Percentiles rank a stretch among this genome's conserved stretches.
Conservation (phyloP, 495 filamentous ascomycete genomes). For the Bombardia bombarda region DNA sequence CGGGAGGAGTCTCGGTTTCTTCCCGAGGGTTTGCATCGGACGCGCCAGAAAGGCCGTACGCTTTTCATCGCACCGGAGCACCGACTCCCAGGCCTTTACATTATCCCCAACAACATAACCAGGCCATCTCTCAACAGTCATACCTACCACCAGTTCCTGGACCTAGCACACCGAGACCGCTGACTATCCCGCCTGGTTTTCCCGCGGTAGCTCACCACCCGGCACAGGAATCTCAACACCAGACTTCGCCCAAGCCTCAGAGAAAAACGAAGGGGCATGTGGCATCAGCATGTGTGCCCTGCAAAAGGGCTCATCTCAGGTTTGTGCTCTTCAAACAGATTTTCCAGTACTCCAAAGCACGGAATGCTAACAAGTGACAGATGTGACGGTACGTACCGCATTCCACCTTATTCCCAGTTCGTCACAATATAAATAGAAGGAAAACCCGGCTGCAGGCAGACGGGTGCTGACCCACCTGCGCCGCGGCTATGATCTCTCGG, state of each 20-base stretch:
- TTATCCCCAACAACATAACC: slow-evolving; percentile 28
- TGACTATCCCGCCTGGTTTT: slow-evolving; percentile 24
- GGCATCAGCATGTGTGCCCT: slow-evolving; percentile 92
- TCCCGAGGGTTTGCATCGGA: slow-evolving; percentile 30
- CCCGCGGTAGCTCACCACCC: slow-evolving; percentile 24
- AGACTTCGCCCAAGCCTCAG: slow-evolving; percentile 53
- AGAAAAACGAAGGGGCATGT: slow-evolving; percentile 92
- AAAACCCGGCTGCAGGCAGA: slow-evolving; percentile 14
- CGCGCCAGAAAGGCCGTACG: slow-evolving; percentile 29
- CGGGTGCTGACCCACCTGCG: slow-evolving; percentile 15
- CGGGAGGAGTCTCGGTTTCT: slow-evolving; percentile 21
- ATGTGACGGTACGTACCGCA: slow-evolving; percentile 43
- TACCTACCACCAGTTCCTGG: slow-evolving; percentile 30
- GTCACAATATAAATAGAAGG: slow-evolving; percentile 14
- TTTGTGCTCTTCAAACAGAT: slow-evolving; percentile 21
- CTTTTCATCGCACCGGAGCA: slow-evolving; percentile 30
- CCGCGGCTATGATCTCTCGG: slow-evolving; percentile 16
- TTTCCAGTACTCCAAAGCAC: slow-evolving; percentile 3
- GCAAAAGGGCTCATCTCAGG: slow-evolving; percentile 88
- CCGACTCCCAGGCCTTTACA: slow-evolving; percentile 25
- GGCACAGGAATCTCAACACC: slow-evolving; percentile 27
- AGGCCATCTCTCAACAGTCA: slow-evolving; percentile 21
- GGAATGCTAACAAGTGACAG: slow-evolving; percentile 21
- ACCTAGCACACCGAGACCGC: slow-evolving; percentile 13
- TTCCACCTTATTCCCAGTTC: slow-evolving; percentile 5